Base-by-base conservation (phyloP, 2,329 filamentous ascomycete genomes). In the Colletotrichum musae region DNA sequence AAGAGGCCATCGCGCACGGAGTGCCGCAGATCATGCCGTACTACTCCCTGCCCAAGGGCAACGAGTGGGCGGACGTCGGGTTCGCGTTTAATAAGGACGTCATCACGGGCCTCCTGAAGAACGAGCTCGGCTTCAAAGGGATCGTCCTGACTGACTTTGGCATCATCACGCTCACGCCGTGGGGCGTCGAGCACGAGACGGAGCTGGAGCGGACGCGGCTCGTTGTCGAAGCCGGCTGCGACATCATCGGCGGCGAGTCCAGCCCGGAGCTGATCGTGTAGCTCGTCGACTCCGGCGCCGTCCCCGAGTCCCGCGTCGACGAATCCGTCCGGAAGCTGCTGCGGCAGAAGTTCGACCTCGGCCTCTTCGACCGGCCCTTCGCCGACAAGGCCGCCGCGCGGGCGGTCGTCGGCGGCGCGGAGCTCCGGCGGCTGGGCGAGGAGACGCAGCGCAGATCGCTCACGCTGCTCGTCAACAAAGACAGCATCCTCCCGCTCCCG, bases 91-190 rank as follows among this genome's bases (percentile, higher is more conserved):
- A 87, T 76, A 85, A 84, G 68, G 78, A 75, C 2, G 81, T 87
- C 43, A 80, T 87, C 56, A 87, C 85, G 0, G 83, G 81, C 41
- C 79, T 88, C 0, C 77, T 87, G 1, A 81, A 81, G 2, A 71
- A 80, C 4, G 77, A 86, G 62, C 77, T 87, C 0, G 84, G 85
- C 2, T 88, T 85, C 65, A 74, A 85, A 0, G 86, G 85, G 4
- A 84, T 87, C 13, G 79, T 87, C 0, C 77, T 82, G 4, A 85
- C 83, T 0, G 86, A 87, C 69, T 87, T 86, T 85, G 84, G 85
- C 1, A 78, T 87, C 4, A 77, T 87, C 21, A 87, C 85, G 0
- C 82, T 86, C 53, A 73, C 74, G 1, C 82, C 82, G 4, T 87
- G 85, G 85, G 85, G 85, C 2, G 79, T 83, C 2, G 85, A 87